Evolutionary conservation across 2,329 filamentous ascomycete genomes (phyloP), one percentile per base, ranked within the genome.

Genomic region (Phaeophleospora eucalypticola): DNA sequence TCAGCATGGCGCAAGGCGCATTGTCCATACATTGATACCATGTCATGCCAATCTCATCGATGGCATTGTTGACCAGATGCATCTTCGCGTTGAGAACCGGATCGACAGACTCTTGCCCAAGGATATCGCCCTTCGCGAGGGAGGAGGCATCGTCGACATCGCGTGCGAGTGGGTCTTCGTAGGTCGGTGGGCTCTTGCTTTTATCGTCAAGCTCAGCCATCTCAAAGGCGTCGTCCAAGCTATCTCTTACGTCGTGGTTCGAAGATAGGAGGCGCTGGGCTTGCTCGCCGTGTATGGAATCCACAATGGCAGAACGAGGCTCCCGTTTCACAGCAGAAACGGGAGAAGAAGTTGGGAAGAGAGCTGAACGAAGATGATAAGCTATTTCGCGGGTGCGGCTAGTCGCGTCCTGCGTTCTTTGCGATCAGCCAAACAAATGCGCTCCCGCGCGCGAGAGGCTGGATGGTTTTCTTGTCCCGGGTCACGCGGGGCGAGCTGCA

Each of bases 31-130:
- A 75, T 42, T 82, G 79, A 52, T 78, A 77, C 8, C 54, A 46
- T 3, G 75, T 78, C 59, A 77, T 76, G 1, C 75, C 76, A 44
- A 78, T 78, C 56, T 75, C 70, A 54, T 78, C 74, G 46, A 78
- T 77, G 3, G 74, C 80, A 64, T 86, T 77, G 61, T 86, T 87
- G 49, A 86, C 76, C 20, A 86, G 70, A 56, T 82, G 76, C 81
- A 86, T 86, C 64, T 86, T 86, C 34, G 76, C 76, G 56, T 79
- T 79, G 36, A 86, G 67, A 1, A 77, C 80, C 3, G 80, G 78
- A 59, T 86, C 82, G 20, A 79, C 66, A 57, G 79, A 73, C 63
- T 84, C 77, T 44, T 73, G 65, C 3, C 70, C 72, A 12, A 85
- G 70, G 18, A 85, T 65, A 56, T 85, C 81, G 35, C 64, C 66